Evolutionary conservation across 140 eudicot species (phyloP), one percentile per base, ranked within the genome.

Genomic region (Bidens hawaiensis): DNA sequence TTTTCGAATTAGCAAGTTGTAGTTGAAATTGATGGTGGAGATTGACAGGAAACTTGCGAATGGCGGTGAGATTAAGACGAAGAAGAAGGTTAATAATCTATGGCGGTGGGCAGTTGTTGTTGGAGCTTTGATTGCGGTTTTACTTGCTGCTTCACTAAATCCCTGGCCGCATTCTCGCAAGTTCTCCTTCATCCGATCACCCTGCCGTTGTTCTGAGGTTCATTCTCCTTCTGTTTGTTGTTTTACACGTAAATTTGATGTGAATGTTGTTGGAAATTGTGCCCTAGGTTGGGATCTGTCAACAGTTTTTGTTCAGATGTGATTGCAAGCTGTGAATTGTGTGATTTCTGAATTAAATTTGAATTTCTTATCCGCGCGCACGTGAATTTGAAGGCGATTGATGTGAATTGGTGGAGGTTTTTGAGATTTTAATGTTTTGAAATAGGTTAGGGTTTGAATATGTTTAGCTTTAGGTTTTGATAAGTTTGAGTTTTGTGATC

Each of bases 121-220:
- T 42, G 89, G 81, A 65, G 89, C 83, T 23, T 50, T 81, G 25
- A 21, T 89, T 51, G 89, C 54, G 61, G 67, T 89, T 70, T 60
- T 89, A 60, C 59, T 86, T 30, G 89, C 94, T 58, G n/a, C 73
- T 8, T 72, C 77, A 11, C 23, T 83, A 12, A 45, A 50, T 47
- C 75, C 71, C 27, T 67, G 64, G 60, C 59, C 16, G 34, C 62
- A 78, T 40, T 73, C 83, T 33, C 79, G 67, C 50, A 64, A 51
- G n/a, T 56, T 82, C 42, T 62, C 80, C 34, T 69, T 83, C 53
- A 17, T 73, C 9, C 74, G 73, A 40, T 81, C 81, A 33, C 70
- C 82, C 14, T 84, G 94, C 54, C 79, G 34, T 18, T 88, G 96
- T 76, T 77, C 87, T 23, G 79, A 84, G 96, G 96, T 88, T 64